Evolutionary conservation across 441 rosid species (phyloP).

Genomic region (Populus trichocarpa): DNA sequence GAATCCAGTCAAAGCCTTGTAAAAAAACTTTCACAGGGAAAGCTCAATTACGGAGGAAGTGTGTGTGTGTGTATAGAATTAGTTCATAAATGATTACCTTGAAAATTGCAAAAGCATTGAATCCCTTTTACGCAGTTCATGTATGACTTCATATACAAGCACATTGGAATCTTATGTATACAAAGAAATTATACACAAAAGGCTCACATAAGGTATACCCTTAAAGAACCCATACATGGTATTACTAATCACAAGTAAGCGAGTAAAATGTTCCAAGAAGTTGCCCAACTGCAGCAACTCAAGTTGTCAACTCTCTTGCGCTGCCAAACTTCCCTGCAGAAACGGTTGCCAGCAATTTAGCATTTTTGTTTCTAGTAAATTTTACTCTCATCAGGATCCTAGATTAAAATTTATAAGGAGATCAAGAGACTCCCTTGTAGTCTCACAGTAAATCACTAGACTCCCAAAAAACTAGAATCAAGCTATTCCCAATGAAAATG

Average conservation of each 20-base stretch:
- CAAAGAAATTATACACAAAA: background rate
- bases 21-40: too few relatives aligned
- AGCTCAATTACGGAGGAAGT: background rate
- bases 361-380: background rate
- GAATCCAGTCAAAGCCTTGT: too few relatives aligned
- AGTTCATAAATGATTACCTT: background rate
- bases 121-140: background rate
- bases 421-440: background rate
- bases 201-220: background rate
- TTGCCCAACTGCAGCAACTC: background rate
- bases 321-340: slow-evolving; percentile 13
- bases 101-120: background rate
- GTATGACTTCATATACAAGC: background rate
- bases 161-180: background rate
- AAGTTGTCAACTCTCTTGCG: background rate
- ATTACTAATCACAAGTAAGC: background rate
- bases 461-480: background rate
- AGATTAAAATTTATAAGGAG: background rate
- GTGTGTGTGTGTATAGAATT: background rate
- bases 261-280: background rate
- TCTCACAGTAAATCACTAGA: background rate
- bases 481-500: background rate
- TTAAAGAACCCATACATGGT: background rate
- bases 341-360: background rate
- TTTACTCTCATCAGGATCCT: background rate